Evolutionary conservation across 73 alveolate genomes (phyloP).

Genomic region (Urostyla sp.): DNA sequence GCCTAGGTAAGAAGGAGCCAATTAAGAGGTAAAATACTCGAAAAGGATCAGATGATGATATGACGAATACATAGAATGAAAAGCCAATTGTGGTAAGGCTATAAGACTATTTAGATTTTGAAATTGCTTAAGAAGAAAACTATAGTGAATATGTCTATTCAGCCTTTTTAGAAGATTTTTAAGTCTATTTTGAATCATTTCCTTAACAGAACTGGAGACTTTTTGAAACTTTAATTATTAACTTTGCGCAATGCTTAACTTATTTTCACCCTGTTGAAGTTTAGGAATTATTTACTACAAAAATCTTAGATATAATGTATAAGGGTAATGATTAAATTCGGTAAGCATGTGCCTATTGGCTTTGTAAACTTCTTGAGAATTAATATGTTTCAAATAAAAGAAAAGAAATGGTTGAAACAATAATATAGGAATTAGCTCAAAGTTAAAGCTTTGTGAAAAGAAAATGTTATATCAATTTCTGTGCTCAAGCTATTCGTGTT

Average conservation of each 20-base stretch:
- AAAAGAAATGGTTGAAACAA: neutral
- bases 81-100: neutral
- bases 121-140: neutral
- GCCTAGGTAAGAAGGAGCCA: neutral
- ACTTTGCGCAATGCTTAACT: neutral
- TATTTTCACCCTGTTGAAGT: conserved; percentile 21
- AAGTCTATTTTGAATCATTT: neutral
- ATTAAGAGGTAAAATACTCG: neutral
- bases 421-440: conserved; percentile 3
- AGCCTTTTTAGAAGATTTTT: conserved; percentile 10
- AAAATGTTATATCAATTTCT: conserved; percentile 33
- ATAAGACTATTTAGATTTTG: conserved; percentile 17
- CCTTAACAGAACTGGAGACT: conserved; percentile 18
- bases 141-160: conserved; percentile 3
- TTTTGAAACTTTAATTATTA: neutral
- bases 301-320: conserved; percentile 10
- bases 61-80: neutral
- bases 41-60: conserved; percentile 25
- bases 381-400: conserved; percentile 7
- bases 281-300: neutral
- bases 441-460: conserved; percentile 6
- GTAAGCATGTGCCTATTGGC: neutral
- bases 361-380: neutral
- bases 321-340: conserved; percentile 12
- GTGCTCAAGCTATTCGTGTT: conserved; percentile 17